Base-by-base conservation (phyloP, 2,329 filamentous ascomycete species). In the Penicillium sclerotiorum region DNA sequence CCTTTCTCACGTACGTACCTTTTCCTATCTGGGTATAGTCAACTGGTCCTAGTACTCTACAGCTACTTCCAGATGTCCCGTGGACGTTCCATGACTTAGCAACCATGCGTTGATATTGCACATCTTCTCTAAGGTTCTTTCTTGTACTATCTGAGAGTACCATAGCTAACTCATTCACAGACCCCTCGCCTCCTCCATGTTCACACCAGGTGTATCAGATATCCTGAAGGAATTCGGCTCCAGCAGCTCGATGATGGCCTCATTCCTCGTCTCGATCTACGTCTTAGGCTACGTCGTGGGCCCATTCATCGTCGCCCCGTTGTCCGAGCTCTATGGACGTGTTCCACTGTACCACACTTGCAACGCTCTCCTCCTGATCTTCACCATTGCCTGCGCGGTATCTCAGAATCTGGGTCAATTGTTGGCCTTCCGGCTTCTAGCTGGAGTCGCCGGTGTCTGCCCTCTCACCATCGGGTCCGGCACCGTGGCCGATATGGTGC, bases 381-480 rank as follows among this genome's bases (percentile, higher is more conserved):
- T 83, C 73, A 82, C 82, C 22, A 77, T 89, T 50, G 85, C 82
- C 0, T 87, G 84, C 49, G 87, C 83, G 1, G 70, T 88, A 4
- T 76, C 83, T 0, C 80, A 80, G 0, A 72, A 70, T 8, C 73
- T 88, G 40, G 67, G 65, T 20, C 70, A 78, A 30, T 74, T 88
- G 40, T 77, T 86, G 30, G 75, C 78, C 2, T 88, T 87, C 56
- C 80, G 85, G 4, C 81, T 87, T 58, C 57, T 87, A 4, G 77
- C 80, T n/a, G 87, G 86, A 15, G 68, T 81, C 11, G 85, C 85
- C 33, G 86, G 86, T 33, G 80, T 80, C 4, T 79, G 78, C 20
- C 80, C 84, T 0, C 67, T 89, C 15, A 86, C 85, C 1, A 84
- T 86, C 55, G 86, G 86, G 4, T 84, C 83, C 30, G 85, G 85